phyloP scores from a whole-genome alignment of 371 early-diverging fungal species.

The Mortierella sp. region DNA sequence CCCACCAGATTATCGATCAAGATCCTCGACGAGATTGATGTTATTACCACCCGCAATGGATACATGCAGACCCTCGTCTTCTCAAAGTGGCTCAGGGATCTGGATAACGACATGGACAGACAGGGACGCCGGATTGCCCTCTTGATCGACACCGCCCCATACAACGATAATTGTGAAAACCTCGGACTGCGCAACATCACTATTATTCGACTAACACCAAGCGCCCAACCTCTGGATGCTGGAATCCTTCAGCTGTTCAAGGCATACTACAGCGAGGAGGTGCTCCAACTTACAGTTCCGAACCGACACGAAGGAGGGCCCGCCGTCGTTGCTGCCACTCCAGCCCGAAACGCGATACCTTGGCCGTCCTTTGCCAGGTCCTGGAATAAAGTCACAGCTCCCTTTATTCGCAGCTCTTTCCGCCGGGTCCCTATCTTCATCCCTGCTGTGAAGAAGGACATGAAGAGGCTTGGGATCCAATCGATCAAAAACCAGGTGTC shows the following conservation, averaged over 20 bases:
- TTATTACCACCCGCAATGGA: neutral
- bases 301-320: neutral
- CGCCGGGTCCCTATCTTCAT: neutral
- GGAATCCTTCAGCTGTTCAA: conserved; percentile 19
- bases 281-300: neutral
- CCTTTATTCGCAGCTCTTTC: conserved; percentile 11
- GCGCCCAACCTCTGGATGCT: conserved; percentile 15
- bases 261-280: conserved; percentile 9
- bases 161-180: neutral
- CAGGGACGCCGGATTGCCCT: conserved; percentile 6
- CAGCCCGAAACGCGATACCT: neutral
- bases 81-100: neutral
- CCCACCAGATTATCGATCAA: neutral
- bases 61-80: neutral
- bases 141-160: neutral
- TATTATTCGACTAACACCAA: conserved; percentile 7
- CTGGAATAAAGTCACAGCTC: conserved; percentile 3
- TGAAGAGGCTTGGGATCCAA: neutral
- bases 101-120: neutral
- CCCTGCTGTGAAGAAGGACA: neutral
- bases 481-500: neutral
- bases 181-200: neutral
- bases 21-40: neutral
- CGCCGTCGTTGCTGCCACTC: neutral
- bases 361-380: conserved; percentile 4